Evolutionary conservation across 257 asterid species (phyloP).

Genomic region (Nicotiana knightiana): DNA sequence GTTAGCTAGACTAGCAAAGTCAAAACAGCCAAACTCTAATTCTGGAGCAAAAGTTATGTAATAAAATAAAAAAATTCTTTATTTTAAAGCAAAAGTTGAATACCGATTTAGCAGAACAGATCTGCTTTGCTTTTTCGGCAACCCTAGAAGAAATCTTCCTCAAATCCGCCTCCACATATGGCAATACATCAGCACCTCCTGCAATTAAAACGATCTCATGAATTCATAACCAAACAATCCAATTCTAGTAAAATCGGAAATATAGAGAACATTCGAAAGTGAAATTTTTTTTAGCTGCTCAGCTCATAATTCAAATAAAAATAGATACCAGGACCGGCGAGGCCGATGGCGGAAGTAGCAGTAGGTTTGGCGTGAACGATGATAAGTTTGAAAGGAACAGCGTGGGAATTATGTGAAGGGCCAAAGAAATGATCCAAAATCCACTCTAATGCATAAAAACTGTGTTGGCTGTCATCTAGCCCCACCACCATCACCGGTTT

Average conservation of each 20-base stretch:
- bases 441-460: constrained; percentile 80
- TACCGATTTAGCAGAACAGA: constrained; percentile 63
- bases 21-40: background rate
- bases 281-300: too few species aligned
- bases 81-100: background rate
- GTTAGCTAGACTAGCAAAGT: background rate
- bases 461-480: constrained; percentile 73
- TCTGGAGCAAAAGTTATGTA: background rate
- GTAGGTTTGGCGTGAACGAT: constrained; percentile 68
- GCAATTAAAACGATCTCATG: background rate
- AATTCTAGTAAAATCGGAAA: too few species aligned
- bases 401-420: constrained; percentile 21
- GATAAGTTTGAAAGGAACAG: constrained; percentile 50
- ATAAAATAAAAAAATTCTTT: background rate
- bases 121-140: constrained; percentile 52
- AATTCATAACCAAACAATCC: too few species aligned
- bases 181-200: constrained; percentile 71
- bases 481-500: constrained; percentile 80
- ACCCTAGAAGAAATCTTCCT: constrained; percentile 62
- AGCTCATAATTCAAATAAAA: too few species aligned
- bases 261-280: too few species aligned
- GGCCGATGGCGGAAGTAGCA: constrained; percentile 44
- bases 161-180: constrained; percentile 60
- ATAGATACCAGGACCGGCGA: constrained; percentile 62
- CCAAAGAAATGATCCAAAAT: constrained; percentile 61